Evolutionary conservation across 129 eudicot species (phyloP), one percentile per base, ranked within the genome.

Genomic region (Escallonia rubra): DNA sequence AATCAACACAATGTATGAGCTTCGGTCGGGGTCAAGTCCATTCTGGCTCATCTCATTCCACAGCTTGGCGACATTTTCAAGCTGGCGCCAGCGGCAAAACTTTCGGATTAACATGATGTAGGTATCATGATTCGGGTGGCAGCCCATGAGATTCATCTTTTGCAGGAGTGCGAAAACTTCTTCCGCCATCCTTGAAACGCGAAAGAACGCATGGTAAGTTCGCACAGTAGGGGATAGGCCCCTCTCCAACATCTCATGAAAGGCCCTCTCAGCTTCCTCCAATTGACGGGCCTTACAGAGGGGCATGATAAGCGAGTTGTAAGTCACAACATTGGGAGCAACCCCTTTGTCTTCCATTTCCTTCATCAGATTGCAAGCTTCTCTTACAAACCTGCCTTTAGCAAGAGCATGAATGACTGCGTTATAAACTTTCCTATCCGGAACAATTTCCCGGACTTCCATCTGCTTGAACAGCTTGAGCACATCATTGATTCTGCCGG

Each of bases 181-280:
- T 52, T 86, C 89, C 12, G 66, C 77, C 3, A 86, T 79, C 80
- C 86, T 84, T 6, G 73, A 77, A 56, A 64, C 74, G 15, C 81
- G 91, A 60, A 92, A 71, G 67, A 88, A 83, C 43, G 84, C 91
- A 78, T 92, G 98, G 81, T 79, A 92, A 13, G 98, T 92, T 70
- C 82, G 77, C 63, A 80, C 75, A 1, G 82, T 86, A 69, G 98
- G 98, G 12, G 11, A 40, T 45, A 92, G 52, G 34, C 86, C 87
- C 61, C 87, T 78, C 62, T 80, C 74, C 47, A 83, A 53, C 96
- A 92, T 92, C 74, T 86, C 89, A 63, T 82, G 78, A 55, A 83
- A 84, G 49, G 70, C 82, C 62, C 69, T 64, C 10, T 66, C 73
- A 6, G 96, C 96, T 48, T 80, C 85, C 39, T 66, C 75, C 4